These are phyloP conservation scores for Marasmius fiardii DNA, from an alignment of 1,284 basidiomycete species.

Conservation along the genomic window DNA sequence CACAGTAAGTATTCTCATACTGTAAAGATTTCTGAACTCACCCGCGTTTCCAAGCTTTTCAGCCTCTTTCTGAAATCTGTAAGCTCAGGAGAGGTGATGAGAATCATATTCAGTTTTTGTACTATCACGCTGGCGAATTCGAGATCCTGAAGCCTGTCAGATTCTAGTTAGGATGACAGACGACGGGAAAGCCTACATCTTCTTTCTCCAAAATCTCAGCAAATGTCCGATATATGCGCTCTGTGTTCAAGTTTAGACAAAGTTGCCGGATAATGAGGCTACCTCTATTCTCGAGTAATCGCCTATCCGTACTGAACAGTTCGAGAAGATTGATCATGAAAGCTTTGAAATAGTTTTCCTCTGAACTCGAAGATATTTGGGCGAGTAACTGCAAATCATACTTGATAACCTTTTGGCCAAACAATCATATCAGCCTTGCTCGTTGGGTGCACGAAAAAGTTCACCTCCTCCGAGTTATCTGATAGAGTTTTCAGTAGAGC, in stretches of 20 bases:
- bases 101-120: conserved; percentile 94
- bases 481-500: conserved; percentile 94
- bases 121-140: conserved; percentile 98
- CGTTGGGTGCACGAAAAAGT: neutral
- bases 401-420: conserved; percentile 81
- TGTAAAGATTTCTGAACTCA: conserved; percentile 32
- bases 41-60: conserved; percentile 92
- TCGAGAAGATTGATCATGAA: conserved; percentile 96
- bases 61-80: conserved; percentile 90
- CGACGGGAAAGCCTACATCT: conserved; percentile 56
- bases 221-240: conserved; percentile 93
- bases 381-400: conserved; percentile 94
- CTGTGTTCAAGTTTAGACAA: conserved; percentile 92
- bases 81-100: conserved; percentile 95
- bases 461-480: conserved; percentile 92
- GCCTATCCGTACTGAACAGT: conserved; percentile 92
- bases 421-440: conserved; percentile 2
- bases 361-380: conserved; percentile 92
- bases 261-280: conserved; percentile 96
- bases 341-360: conserved; percentile 92
- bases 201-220: conserved; percentile 98
- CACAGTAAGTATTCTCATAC: conserved; percentile 3
- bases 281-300: conserved; percentile 88
- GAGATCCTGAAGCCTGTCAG: conserved; percentile 60
- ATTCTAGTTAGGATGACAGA: neutral